Percentiles rank a stretch among this genome's conserved stretches.
These are phyloP conservation scores for Hibiscus syriacus DNA, from an alignment of 345 rosid genomes.

Conservation along the genomic window DNA sequence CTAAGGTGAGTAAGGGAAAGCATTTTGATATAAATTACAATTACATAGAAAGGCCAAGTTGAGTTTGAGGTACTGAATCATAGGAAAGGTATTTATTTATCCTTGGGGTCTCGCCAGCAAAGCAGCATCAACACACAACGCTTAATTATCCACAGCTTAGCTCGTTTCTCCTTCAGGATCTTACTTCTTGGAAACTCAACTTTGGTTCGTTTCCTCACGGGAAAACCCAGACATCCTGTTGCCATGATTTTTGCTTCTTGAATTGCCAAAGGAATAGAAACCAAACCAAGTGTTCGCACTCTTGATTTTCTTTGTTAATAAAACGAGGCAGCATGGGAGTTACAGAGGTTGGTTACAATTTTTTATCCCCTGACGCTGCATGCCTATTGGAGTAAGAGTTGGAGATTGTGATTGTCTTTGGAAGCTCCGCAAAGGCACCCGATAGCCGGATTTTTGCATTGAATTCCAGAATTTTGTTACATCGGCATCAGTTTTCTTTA, in stretches of 20 bases:
- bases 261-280: neutral
- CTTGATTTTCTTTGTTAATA: too few relatives aligned
- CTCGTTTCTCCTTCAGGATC: slow-evolving; percentile 26
- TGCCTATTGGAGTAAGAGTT: too few relatives aligned
- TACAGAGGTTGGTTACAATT: slow-evolving; percentile 24
- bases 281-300: too few relatives aligned
- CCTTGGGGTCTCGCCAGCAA: slow-evolving; percentile 30
- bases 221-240: slow-evolving; percentile 14
- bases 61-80: too few relatives aligned
- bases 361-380: slow-evolving; percentile 11
- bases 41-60: neutral
- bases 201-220: slow-evolving; percentile 4
- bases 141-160: slow-evolving; percentile 31
- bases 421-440: slow-evolving; percentile 11
- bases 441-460: slow-evolving; percentile 5
- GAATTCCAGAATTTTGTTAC: slow-evolving; percentile 4
- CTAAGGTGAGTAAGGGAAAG: neutral
- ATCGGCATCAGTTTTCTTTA: slow-evolving; percentile 2
- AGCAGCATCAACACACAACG: slow-evolving; percentile 33
- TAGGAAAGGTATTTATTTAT: slow-evolving; percentile 19
- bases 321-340: too few relatives aligned
- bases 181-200: slow-evolving; percentile 11
- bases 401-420: slow-evolving; percentile 12
- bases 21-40: neutral
- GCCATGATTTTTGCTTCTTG: slow-evolving; percentile 11